Conservation (phyloP, 805 yeast genomes). For the Zygoascus tannicola region DNA sequence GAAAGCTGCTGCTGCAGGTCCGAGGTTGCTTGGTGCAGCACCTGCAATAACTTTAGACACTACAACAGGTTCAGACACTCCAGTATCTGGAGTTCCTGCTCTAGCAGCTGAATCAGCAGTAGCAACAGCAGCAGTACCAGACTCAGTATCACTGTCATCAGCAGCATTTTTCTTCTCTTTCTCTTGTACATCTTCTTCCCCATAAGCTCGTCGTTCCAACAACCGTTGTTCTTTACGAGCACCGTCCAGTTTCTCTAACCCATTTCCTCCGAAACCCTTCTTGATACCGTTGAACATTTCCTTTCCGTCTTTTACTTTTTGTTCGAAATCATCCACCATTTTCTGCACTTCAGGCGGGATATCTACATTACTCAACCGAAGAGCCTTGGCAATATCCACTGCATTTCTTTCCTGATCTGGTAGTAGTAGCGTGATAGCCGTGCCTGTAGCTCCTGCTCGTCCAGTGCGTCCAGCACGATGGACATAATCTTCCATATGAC, state of each 20-base stretch:
- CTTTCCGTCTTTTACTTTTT: constrained; percentile 57
- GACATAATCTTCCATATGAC: constrained; percentile 88
- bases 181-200: constrained; percentile 30
- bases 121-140: background rate
- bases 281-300: constrained; percentile 37
- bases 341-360: constrained; percentile 43
- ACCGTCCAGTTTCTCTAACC: constrained; percentile 68
- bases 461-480: constrained; percentile 97
- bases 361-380: constrained; percentile 46
- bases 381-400: constrained; percentile 59
- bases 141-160: constrained; percentile 10
- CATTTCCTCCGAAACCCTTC: constrained; percentile 90
- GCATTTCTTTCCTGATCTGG: constrained; percentile 55
- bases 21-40: constrained; percentile 42
- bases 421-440: constrained; percentile 63
- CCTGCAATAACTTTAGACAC: constrained; percentile 36
- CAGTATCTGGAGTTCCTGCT: background rate
- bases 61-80: constrained; percentile 10
- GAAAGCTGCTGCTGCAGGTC: constrained; percentile 47
- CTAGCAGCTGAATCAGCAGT: constrained; percentile 1
- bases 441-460: constrained; percentile 74
- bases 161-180: constrained; percentile 27
- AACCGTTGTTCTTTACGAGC: constrained; percentile 43
- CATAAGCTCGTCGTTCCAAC: constrained; percentile 42
- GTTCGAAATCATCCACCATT: constrained; percentile 48